These are phyloP conservation scores for Paracamarosporium sp. DNA, from an alignment of 2,329 filamentous ascomycete species.

Conservation along the genomic window DNA sequence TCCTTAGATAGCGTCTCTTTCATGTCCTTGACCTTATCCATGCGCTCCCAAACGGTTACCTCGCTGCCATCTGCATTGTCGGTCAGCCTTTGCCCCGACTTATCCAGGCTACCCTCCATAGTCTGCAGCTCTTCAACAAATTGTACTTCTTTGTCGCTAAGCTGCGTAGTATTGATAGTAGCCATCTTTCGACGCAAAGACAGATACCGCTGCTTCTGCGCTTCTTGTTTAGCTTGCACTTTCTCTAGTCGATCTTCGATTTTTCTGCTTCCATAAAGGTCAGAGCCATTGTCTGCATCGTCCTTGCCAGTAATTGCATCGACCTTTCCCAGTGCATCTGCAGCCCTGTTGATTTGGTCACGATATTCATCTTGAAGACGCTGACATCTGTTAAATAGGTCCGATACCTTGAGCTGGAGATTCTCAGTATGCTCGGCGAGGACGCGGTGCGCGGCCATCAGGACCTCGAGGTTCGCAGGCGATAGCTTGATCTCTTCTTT, in stretches of 20 bases:
- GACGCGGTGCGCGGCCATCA: constrained; percentile 76
- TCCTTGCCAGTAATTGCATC: constrained; percentile 70
- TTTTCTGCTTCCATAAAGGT: constrained; percentile 58
- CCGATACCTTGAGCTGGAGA: constrained; percentile 72
- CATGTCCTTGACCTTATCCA: constrained; percentile 63
- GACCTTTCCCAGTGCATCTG: constrained; percentile 70
- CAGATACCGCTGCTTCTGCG: constrained; percentile 67
- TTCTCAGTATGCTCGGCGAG: constrained; percentile 73
- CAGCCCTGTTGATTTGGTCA: constrained; percentile 71
- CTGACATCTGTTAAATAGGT: constrained; percentile 75
- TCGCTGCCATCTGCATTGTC: constrained; percentile 40
- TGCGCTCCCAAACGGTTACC: constrained; percentile 57
- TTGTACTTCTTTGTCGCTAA: constrained; percentile 68
- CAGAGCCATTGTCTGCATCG: constrained; percentile 54
- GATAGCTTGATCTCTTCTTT: constrained; percentile 74
- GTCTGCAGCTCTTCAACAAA: constrained; percentile 64
- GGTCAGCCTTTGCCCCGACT: constrained; percentile 31
- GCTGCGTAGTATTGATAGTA: constrained; percentile 58
- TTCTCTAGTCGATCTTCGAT: constrained; percentile 65
- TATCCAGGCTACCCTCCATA: constrained; percentile 49
- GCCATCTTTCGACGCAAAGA: constrained; percentile 59
- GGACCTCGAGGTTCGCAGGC: constrained; percentile 72
- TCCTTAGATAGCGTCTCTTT: constrained; percentile 57
- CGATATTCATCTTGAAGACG: constrained; percentile 71
- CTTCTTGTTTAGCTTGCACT: constrained; percentile 63